A percentile compares a stretch with the other conserved stretches of the same genome.
phyloP scores from a whole-genome alignment of 108 stramenopile genomes.

The Schizochytrium sp. region DNA sequence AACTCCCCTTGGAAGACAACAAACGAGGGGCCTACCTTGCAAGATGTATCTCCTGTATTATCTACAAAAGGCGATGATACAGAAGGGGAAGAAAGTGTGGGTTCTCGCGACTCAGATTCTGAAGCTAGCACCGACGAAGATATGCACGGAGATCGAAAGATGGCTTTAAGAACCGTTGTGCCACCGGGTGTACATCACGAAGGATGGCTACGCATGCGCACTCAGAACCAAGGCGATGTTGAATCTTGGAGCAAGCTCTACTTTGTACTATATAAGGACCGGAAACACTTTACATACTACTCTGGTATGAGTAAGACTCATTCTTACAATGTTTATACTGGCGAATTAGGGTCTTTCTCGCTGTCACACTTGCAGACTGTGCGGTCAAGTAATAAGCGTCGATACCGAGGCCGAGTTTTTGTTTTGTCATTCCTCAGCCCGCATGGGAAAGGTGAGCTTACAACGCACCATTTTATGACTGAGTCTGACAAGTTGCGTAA shows the following conservation, averaged over 20 bases:
- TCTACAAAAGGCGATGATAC: too few relatives aligned
- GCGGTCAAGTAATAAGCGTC: background rate
- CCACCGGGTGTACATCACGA: conserved; percentile 17
- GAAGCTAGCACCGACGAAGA: background rate
- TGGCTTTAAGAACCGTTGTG: background rate
- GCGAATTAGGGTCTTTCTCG: conserved; percentile 11
- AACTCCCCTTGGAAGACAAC: background rate
- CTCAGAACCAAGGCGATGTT: background rate
- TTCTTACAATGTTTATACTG: conserved; percentile 43
- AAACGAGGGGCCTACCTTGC: too few relatives aligned
- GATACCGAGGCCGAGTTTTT: background rate
- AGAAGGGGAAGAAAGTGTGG: too few relatives aligned
- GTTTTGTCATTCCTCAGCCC: background rate
- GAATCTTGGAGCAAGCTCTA: background rate
- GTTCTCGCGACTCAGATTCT: too few relatives aligned
- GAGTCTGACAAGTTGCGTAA: background rate
- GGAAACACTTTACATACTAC: background rate
- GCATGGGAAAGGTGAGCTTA: background rate
- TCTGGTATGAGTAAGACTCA: background rate
- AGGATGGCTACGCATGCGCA: conserved; percentile 25
- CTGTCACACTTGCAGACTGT: background rate
- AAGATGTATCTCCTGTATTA: too few relatives aligned
- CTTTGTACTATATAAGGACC: background rate
- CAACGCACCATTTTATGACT: conserved; percentile 16
- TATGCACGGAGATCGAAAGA: background rate